These are phyloP conservation scores for Bipolaris cookei DNA, from an alignment of 2,329 filamentous ascomycete species.

Conservation along the genomic window DNA sequence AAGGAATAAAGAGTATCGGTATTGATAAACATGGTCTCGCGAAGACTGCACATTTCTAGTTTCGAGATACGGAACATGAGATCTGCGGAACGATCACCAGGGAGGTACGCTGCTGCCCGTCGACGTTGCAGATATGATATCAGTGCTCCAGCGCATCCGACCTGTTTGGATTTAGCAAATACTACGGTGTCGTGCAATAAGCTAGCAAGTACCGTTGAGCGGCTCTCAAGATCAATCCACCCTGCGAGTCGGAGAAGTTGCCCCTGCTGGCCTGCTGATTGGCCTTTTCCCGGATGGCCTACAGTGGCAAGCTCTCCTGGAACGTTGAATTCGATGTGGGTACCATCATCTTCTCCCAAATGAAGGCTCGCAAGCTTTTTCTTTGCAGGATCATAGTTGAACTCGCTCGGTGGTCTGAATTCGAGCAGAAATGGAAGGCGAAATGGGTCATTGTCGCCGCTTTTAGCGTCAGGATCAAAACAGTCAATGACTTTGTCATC, in stretches of 20 bases:
- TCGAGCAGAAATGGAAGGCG: conserved; percentile 69
- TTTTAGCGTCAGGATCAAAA: conserved; percentile 54
- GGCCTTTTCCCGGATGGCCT: conserved; percentile 52
- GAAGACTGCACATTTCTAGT: conserved; percentile 77
- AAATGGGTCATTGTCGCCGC: conserved; percentile 53
- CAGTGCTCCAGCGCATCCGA: conserved; percentile 87
- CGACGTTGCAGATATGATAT: conserved; percentile 78
- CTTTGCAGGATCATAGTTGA: conserved; percentile 70
- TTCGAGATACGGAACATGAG: conserved; percentile 65
- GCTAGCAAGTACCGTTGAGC: conserved; percentile 65
- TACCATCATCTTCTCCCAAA: conserved; percentile 56
- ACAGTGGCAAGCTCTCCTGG: conserved; percentile 59
- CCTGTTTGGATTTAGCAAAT: conserved; percentile 47
- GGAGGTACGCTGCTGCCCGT: conserved; percentile 66
- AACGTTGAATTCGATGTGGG: conserved; percentile 64
- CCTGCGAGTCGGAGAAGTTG: conserved; percentile 72
- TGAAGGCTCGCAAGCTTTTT: conserved; percentile 68
- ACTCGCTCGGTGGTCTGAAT: conserved; percentile 73
- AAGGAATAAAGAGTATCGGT: conserved; percentile 79
- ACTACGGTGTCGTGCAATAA: neutral
- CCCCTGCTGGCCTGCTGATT: conserved; percentile 64
- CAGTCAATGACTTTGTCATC: conserved; percentile 57
- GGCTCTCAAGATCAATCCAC: conserved; percentile 75
- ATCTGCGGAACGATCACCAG: conserved; percentile 63
- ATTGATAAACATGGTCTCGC: conserved; percentile 75